These are phyloP conservation scores for Sutorius australiensis DNA, from an alignment of 768 basidiomycete species.

Conservation along the genomic window DNA sequence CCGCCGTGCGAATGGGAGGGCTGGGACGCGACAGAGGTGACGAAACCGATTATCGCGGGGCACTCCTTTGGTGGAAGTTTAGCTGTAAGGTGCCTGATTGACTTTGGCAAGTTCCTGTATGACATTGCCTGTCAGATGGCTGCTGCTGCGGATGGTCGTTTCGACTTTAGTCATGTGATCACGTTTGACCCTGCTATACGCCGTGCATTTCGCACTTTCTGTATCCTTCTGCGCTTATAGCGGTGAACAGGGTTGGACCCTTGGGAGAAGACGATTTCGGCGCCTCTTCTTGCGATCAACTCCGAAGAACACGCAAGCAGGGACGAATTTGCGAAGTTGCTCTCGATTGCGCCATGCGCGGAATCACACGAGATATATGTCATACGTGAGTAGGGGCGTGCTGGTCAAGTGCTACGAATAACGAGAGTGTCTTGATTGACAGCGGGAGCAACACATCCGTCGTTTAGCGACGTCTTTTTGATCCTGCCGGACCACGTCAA, in stretches of 20 bases:
- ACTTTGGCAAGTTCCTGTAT: neutral
- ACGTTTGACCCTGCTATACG: constrained; percentile 29
- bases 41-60: constrained; percentile 27
- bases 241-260: constrained; percentile 24
- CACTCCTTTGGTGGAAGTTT: constrained; percentile 33
- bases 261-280: constrained; percentile 23
- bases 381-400: constrained; percentile 4
- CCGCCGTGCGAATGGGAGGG: constrained; percentile 14
- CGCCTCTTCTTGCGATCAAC: constrained; percentile 39
- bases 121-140: constrained; percentile 18
- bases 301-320: constrained; percentile 39
- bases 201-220: constrained; percentile 19
- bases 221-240: constrained; percentile 15
- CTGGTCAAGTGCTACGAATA: neutral
- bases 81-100: constrained; percentile 18
- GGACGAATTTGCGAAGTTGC: constrained; percentile 33
- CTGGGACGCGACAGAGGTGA: constrained; percentile 18
- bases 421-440: neutral
- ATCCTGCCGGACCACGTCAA: constrained; percentile 31
- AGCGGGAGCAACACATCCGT: constrained; percentile 32
- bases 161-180: constrained; percentile 26
- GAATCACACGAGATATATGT: constrained; percentile 10
- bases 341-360: constrained; percentile 23
- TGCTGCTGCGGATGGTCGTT: constrained; percentile 17
- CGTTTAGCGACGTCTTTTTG: constrained; percentile 35